Evolutionary conservation across 2,329 filamentous ascomycete genomes (phyloP).

Genomic region (Reticulascus tulasneorum): DNA sequence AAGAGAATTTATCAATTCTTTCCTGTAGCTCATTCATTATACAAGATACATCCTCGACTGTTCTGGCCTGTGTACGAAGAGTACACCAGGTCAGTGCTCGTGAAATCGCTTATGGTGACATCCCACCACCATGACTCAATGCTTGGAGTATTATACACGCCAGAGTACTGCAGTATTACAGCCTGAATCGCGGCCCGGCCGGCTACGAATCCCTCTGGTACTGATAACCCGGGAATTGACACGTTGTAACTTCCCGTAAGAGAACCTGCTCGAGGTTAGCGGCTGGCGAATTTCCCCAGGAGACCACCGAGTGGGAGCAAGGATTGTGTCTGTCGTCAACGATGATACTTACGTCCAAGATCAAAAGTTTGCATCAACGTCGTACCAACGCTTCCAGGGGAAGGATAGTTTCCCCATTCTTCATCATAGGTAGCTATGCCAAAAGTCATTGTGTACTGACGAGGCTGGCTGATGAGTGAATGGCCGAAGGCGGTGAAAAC

Average conservation of each 20-base stretch:
- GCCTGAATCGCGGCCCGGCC: slow-evolving; percentile 1
- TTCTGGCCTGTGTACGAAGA: no score
- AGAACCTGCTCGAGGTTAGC: not conserved
- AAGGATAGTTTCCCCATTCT: not conserved
- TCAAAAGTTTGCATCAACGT: slow-evolving; percentile 1
- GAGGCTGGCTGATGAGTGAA: not conserved
- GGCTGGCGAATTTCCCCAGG: not conserved
- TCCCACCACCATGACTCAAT: slow-evolving; percentile 6
- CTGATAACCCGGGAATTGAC: not conserved
- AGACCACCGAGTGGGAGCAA: not conserved
- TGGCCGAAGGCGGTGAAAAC: not conserved
- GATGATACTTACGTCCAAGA: no score
- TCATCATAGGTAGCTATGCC: not conserved
- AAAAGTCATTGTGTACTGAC: not conserved
- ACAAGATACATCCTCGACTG: no score
- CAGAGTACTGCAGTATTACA: not conserved
- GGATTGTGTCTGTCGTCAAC: not conserved
- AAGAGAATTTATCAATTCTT: no score
- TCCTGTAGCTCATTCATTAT: no score
- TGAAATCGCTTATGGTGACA: slow-evolving; percentile 3
- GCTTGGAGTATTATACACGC: not conserved
- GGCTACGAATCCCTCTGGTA: not conserved
- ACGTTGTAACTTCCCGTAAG: slow-evolving; percentile 1
- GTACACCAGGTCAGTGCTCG: slow-evolving; percentile 4
- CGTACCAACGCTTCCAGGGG: not conserved